Base-by-base conservation (phyloP, 2,329 filamentous ascomycete species). In the Aspergillus pseudotamarii region DNA sequence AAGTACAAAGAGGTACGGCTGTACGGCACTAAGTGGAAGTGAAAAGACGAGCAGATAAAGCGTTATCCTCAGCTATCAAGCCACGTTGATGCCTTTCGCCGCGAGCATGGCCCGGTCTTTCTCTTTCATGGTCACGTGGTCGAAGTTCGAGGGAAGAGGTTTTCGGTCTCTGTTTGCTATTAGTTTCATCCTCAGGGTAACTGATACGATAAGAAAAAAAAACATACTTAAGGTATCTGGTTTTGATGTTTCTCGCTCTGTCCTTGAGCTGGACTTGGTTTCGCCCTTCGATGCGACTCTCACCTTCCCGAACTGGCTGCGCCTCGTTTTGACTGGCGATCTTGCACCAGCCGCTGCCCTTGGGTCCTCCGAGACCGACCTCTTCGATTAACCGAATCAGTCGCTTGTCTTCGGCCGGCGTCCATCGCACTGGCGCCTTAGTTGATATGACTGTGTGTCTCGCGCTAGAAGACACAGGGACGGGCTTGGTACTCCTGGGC, bases 221-320 rank as follows among this genome's bases (percentile, higher is more conserved):
- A 23, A 53, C 60, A 16, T 58, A 69, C 67, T 61, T 57, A 30
- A 45, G 21, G 32, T 59, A 63, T 26, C 54, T 45, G 46, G 80
- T 74, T 69, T 84, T 85, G 62, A 88, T 73, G 64, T 86, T 86
- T 57, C 86, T 78, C 4, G 84, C 85, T 64, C 81, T 82, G 65
- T 86, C 84, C 67, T 85, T 86, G 9, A 88, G 64, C 51, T 85
- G 83, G 3, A 86, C 83, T 63, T 88, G 83, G 6, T 73, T 77
- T 2, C 86, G 78, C 2, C 68, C 64, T 4, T 59, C 61, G 21
- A 85, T 69, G 48, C 73, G 57, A 3, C 72, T 72, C 12, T 74
- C 70, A 38, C 74, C 73, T 56, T 75, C 54, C 58, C 69, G 43
- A 5, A 59, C 68, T 2, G 76, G 77, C 19, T 71, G 70, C 0